Evolutionary conservation across 805 yeast genomes (phyloP).

Genomic region (Zygosaccharomyces rouxii): DNA sequence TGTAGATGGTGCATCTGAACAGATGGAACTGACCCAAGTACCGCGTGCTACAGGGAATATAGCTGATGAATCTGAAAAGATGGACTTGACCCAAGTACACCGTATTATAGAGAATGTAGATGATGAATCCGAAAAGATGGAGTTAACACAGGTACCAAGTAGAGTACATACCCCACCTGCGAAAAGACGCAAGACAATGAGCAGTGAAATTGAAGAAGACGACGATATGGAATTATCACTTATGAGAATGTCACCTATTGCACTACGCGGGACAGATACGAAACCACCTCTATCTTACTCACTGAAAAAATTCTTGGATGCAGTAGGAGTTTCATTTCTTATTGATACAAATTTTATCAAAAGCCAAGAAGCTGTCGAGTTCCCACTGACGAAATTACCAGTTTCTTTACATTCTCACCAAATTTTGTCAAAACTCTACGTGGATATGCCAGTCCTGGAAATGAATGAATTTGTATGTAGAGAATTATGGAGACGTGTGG

Average conservation of each 20-base stretch:
- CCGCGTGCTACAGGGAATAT: no score
- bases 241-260: constrained; percentile 30
- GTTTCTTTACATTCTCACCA: constrained; percentile 14
- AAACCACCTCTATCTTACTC: constrained; percentile 9
- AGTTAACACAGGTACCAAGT: constrained; percentile 11
- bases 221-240: constrained; percentile 20
- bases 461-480: constrained; percentile 51
- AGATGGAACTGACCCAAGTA: constrained; percentile 14
- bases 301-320: constrained; percentile 18
- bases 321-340: constrained; percentile 20
- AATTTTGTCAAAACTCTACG: constrained; percentile 20
- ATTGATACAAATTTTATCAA: constrained; percentile 17
- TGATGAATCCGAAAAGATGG: constrained; percentile 5
- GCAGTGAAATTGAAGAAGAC: constrained; percentile 6
- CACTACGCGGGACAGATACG: constrained; percentile 9
- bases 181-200: constrained; percentile 7
- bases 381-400: constrained; percentile 6
- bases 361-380: constrained; percentile 7
- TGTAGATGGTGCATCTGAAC: background rate
- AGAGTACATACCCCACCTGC: constrained; percentile 6
- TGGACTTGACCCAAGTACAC: no score
- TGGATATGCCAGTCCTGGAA: constrained; percentile 35
- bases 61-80: no score
- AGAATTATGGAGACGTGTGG: constrained; percentile 48
- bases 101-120: no score